Base-by-base conservation (phyloP, 345 rosid species). In the Acer negundo region DNA sequence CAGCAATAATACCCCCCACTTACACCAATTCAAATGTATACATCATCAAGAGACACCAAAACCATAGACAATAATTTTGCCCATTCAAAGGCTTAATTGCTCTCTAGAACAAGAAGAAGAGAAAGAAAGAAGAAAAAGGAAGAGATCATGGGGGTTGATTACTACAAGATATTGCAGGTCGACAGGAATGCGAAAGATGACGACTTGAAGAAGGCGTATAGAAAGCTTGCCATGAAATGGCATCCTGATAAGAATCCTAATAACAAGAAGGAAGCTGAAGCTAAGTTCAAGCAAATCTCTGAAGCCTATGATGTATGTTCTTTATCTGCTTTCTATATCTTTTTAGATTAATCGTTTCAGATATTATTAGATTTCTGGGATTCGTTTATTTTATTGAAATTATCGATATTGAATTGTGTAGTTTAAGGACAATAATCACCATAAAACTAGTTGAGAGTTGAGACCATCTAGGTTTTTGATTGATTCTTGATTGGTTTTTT, bases 261-360 rank as follows among this genome's bases (percentile, higher is more conserved):
- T 72, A 80, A 82, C 85, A 90, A 90, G 83, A 87, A 87, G 44
- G 92, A 89, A 62, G 92, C 94, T 31, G 94, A 90, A 64, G 90
- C 90, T 69, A 86, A 86, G 82, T 90, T 90, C 87, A 90, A 90
- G 78, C 89, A 87, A 81, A 87, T 90, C 84, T 90, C 92, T 79
- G 94, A 90, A 67, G 94, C 92, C 53, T 90, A 90, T 35, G 94
- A 90, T 84, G 92, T 86, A 71, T 40, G 65, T 70, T 38, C 22
- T 38, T 26, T 49, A 16, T 51, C 17, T 19, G 38, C 3, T 7
- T 4, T 31, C 12, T 11, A 3, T 10, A 7, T 5, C 3, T 47
- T 20, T 47, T 13, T 16, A 17, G n/a, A 16, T 10, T 3, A 22
- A 67, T 42, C 17, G 11, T 44, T 69, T 23, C 40, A 47, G 8